A percentile compares a stretch with the other conserved stretches of the same genome.
Evolutionary conservation across 2,329 filamentous ascomycete species (phyloP).

Genomic region (Claviceps arundinis): DNA sequence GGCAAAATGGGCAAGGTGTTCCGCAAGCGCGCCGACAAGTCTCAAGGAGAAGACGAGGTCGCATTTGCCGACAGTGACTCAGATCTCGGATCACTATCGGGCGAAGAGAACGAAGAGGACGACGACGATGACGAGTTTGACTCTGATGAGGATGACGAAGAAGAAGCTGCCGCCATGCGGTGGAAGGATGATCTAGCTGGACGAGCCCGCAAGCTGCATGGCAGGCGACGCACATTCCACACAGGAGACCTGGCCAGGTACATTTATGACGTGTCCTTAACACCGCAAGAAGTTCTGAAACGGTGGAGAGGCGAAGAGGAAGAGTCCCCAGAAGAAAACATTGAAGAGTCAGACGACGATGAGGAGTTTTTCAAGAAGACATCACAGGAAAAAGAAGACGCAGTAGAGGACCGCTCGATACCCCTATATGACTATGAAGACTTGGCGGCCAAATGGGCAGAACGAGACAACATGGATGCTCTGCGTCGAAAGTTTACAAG

Average conservation of each 20-base stretch:
- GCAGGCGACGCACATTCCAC: slow-evolving; percentile 57
- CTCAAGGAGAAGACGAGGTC: slow-evolving; percentile 53
- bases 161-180: slow-evolving; percentile 58
- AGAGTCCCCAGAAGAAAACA: slow-evolving; percentile 43
- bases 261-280: slow-evolving; percentile 75
- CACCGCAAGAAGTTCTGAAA: slow-evolving; percentile 59
- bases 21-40: slow-evolving; percentile 35
- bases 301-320: slow-evolving; percentile 63
- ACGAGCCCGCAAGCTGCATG: slow-evolving; percentile 59
- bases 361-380: slow-evolving; percentile 54
- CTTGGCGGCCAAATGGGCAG: slow-evolving; percentile 74
- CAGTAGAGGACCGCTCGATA: slow-evolving; percentile 66
- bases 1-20: slow-evolving; percentile 49
- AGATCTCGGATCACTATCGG: slow-evolving; percentile 78
- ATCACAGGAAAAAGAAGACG: slow-evolving; percentile 52
- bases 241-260: slow-evolving; percentile 72
- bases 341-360: slow-evolving; percentile 37
- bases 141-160: slow-evolving; percentile 37
- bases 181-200: slow-evolving; percentile 86
- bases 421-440: slow-evolving; percentile 69
- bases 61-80: slow-evolving; percentile 96
- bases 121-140: slow-evolving; percentile 27
- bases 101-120: slow-evolving; percentile 29
- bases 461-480: slow-evolving; percentile 61
- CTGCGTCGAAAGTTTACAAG: slow-evolving; percentile 66